These are phyloP conservation scores for Neurospora sp. DNA, from an alignment of 495 filamentous ascomycete genomes.

Conservation along the genomic window DNA sequence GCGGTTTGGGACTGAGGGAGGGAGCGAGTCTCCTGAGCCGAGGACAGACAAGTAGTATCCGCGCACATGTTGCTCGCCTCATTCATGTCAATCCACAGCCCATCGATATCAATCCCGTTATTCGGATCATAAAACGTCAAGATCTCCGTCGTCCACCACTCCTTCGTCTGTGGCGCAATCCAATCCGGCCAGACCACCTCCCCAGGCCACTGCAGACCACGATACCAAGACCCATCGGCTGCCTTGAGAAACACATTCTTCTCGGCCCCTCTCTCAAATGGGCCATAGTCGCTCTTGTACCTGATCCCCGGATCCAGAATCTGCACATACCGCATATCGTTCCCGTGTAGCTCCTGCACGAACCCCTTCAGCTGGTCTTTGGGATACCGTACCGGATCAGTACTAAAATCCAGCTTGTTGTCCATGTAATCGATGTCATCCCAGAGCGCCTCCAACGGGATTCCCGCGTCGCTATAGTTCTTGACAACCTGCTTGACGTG, in stretches of 20 bases:
- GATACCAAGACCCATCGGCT: conserved; percentile 54
- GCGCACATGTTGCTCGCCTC: conserved; percentile 21
- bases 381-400: conserved; percentile 62
- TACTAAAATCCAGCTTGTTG: conserved; percentile 50
- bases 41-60: conserved; percentile 1
- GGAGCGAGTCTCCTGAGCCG: neutral
- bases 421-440: conserved; percentile 83
- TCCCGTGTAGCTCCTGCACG: conserved; percentile 56
- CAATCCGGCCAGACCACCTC: conserved; percentile 76
- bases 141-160: conserved; percentile 73
- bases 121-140: conserved; percentile 52
- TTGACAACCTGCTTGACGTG: conserved; percentile 66
- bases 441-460: conserved; percentile 87
- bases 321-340: conserved; percentile 69
- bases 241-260: conserved; percentile 54
- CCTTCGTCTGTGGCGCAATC: conserved; percentile 56
- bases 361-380: conserved; percentile 54
- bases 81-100: conserved; percentile 83
- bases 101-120: conserved; percentile 70
- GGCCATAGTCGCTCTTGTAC: conserved; percentile 47
- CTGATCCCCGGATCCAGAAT: conserved; percentile 82
- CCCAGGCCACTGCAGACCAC: conserved; percentile 80
- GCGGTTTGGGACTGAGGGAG: neutral
- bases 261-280: conserved; percentile 52
- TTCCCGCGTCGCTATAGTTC: conserved; percentile 66